Conservation (phyloP, 768 basidiomycete species). For the Boletus huronensis region DNA sequence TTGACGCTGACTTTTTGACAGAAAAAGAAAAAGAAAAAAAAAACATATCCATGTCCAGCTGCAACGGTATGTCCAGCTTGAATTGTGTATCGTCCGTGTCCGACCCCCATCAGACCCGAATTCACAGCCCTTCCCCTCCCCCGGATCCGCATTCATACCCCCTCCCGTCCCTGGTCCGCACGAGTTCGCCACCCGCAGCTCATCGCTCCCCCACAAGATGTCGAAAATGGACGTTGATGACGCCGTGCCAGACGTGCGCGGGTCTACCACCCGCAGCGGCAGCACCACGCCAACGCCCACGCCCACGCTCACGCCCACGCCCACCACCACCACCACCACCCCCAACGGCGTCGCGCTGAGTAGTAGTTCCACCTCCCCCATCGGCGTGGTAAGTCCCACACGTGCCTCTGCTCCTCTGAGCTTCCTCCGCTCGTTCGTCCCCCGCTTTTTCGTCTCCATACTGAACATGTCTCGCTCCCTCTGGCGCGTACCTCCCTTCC, state of each 20-base stretch:
- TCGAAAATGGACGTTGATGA: slow-evolving; percentile 23
- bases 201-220: slow-evolving; percentile 25
- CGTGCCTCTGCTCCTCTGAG: slow-evolving; percentile 16
- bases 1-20: not conserved
- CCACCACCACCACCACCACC: not conserved
- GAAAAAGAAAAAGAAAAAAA: not conserved
- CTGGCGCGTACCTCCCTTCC: slow-evolving; percentile 25
- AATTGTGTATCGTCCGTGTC: not conserved
- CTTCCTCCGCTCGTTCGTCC: slow-evolving; percentile 25
- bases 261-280: not conserved
- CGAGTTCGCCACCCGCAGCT: slow-evolving; percentile 55
- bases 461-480: slow-evolving; percentile 30
- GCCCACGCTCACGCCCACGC: too few species aligned
- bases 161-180: slow-evolving; percentile 64
- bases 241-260: not conserved
- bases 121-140: slow-evolving; percentile 53
- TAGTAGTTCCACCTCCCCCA: slow-evolving; percentile 1
- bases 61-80: slow-evolving; percentile 4
- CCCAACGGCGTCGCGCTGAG: slow-evolving; percentile 1
- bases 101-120: slow-evolving; percentile 34
- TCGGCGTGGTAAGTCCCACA: slow-evolving; percentile 30
- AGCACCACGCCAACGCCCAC: not conserved
- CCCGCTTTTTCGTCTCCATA: slow-evolving; percentile 25
- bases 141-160: slow-evolving; percentile 63
- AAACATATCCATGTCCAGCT: not conserved